Base-by-base conservation (phyloP, 352 stramenopile genomes). In the Globisporangium ultimum region DNA sequence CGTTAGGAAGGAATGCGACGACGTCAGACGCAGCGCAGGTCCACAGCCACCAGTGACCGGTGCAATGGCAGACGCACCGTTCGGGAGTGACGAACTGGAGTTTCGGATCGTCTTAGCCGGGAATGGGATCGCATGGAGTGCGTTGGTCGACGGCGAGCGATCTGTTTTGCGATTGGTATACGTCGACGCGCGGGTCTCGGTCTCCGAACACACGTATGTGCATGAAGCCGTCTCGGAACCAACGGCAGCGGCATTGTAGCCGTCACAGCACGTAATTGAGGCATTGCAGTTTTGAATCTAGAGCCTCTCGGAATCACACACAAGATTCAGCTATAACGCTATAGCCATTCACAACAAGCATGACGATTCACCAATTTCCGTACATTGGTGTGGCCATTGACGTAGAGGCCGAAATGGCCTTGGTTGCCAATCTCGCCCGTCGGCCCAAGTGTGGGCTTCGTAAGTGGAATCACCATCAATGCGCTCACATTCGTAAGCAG, bases 281-380 rank as follows among this genome's bases (percentile, higher is more conserved):
- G 73, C 71, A 58, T 98, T 98, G 71, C 91, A 97, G 56, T 97
- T 97, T 55, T 96, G 70, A 34, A 98, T 57, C 78, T 95, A 36
- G 1, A 45, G 64, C 24, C 11, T 24, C 11, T 24, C 4, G 34
- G 47, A 12, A 50, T 38, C 11, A 11, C 5, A 42, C 15, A 49
- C 18, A 11, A 43, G 3, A 52, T 2, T 36, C 36, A 45, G 14
- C 22, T 20, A 38, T 21, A 47, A 3, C 38, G 14, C 22, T 20
- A 38, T 21, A 47, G 7, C 38, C 12, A 18, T 15, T 2, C 40
- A 45, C 40, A n/a, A 18, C 15, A 52, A 38, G 21, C 14, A 34
- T 15, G 34, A 22, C n/a, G 18, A 17, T 41, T 9, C 36, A 24
- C 24, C 28, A 10, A 47, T 12, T 24, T 22, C 64, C 57, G 45